These are phyloP conservation scores for Eucalyptus cloeziana DNA, from an alignment of 345 rosid species.

Conservation along the genomic window DNA sequence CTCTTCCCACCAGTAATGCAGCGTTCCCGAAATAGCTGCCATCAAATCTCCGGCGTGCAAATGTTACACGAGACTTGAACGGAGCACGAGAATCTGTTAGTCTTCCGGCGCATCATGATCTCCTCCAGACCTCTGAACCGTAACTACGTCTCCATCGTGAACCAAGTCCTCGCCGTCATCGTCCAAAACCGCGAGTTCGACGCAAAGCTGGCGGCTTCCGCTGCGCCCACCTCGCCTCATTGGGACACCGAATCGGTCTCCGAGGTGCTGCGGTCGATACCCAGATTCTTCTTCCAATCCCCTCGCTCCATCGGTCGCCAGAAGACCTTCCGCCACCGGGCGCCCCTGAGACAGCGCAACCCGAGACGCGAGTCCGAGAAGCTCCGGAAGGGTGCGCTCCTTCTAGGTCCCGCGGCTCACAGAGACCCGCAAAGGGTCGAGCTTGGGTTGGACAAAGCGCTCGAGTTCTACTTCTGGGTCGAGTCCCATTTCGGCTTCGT, in stretches of 20 bases:
- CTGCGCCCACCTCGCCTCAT: conserved; percentile 13
- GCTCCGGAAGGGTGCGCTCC: conserved; percentile 11
- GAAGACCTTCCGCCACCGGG: conserved; percentile 56
- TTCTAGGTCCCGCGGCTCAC: conserved; percentile 67
- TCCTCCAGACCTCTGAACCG: conserved; percentile 1
- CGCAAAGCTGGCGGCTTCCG: conserved; percentile 16
- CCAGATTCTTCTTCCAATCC: conserved; percentile 60
- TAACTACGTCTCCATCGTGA: background rate
- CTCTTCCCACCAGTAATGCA: background rate
- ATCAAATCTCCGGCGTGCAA: background rate
- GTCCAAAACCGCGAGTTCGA: conserved; percentile 58
- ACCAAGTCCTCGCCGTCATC: conserved; percentile 39
- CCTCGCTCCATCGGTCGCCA: conserved; percentile 74
- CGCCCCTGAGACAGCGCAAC: conserved; percentile 57
- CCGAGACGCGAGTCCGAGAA: conserved; percentile 29
- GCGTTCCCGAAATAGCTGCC: background rate
- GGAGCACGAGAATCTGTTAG: background rate
- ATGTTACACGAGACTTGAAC: background rate
- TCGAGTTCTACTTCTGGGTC: conserved; percentile 55
- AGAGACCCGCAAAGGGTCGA: conserved; percentile 43
- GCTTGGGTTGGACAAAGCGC: conserved; percentile 48
- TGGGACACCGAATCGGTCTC: conserved; percentile 40
- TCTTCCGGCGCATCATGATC: background rate
- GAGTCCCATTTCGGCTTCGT: conserved; percentile 29
- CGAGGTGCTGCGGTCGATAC: conserved; percentile 51